Conservation (phyloP, 176 grass and related monocot species). For the Hordeum vulgare region MorexV3_pseudomolecules_assembly NC_058522.1:514625261-514625760, state of each 20-base stretch:
- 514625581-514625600: background rate
- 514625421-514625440: constrained; percentile 65
- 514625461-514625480: constrained; percentile 31
- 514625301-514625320: constrained; percentile 82
- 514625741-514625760: background rate
- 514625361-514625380: constrained; percentile 94
- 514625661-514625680: background rate
- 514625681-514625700: background rate
- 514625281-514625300: constrained; percentile 77
- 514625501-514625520: background rate
- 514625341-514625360: constrained; percentile 69
- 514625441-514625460: constrained; percentile 75
- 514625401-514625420: constrained; percentile 79
- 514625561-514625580: background rate
- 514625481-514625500: background rate
- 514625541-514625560: no score
- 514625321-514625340: constrained; percentile 91
- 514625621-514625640: background rate
- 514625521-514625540: background rate
- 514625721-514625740: background rate
- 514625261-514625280: constrained; percentile 59
- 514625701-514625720: background rate
- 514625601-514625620: background rate
- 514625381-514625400: constrained; percentile 47
- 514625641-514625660: background rate